Conservation (phyloP, 768 basidiomycete genomes). For the Lactifluus echinatus region DNA sequence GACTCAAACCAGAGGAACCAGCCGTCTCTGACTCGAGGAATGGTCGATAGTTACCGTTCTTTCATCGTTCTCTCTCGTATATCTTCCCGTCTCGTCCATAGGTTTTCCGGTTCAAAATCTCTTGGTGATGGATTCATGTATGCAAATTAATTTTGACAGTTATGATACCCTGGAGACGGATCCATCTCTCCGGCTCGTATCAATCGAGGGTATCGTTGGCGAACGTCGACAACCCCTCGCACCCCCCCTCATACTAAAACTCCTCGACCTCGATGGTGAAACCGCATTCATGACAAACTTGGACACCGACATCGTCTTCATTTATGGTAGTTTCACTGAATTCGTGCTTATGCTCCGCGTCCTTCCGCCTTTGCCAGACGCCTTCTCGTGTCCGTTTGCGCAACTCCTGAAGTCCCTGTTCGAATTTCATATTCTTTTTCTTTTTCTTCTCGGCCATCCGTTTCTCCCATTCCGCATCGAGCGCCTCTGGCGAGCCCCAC, state of each 20-base stretch:
- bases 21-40: constrained; percentile 20
- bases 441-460: constrained; percentile 76
- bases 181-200: background rate
- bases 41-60: constrained; percentile 9
- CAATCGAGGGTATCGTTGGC: background rate
- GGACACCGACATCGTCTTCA: constrained; percentile 47
- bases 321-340: constrained; percentile 56
- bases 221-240: background rate
- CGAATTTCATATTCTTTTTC: constrained; percentile 92
- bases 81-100: background rate
- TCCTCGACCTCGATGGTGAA: constrained; percentile 88
- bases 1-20: constrained; percentile 13
- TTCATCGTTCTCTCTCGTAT: background rate
- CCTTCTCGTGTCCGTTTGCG: constrained; percentile 81
- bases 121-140: background rate
- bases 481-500: constrained; percentile 89
- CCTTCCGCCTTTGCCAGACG: constrained; percentile 79
- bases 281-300: constrained; percentile 84
- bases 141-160: background rate
- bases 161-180: background rate
- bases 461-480: constrained; percentile 81
- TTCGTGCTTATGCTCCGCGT: constrained; percentile 81
- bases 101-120: background rate
- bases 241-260: constrained; percentile 39
- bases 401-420: constrained; percentile 78